Conservation (phyloP, 768 basidiomycete species). For the Wakefieldia striispora region DNA sequence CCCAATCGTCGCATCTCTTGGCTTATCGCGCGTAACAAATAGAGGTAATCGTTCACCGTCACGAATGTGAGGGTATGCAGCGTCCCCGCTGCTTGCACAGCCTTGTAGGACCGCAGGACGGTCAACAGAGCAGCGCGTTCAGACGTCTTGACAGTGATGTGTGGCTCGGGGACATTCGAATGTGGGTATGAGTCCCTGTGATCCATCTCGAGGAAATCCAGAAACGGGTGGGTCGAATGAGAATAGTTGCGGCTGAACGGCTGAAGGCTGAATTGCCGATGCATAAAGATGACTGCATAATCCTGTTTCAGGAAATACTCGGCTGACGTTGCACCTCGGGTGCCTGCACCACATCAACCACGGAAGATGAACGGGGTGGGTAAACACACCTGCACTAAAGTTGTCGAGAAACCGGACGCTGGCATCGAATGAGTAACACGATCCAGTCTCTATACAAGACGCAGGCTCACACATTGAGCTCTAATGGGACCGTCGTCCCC, state of each 20-base stretch:
- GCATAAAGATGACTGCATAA: slow-evolving; percentile 99
- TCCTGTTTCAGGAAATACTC: slow-evolving; percentile 94
- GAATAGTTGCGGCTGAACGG: slow-evolving; percentile 98
- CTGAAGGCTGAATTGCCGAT: slow-evolving; percentile 95
- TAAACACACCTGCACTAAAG: slow-evolving; percentile 85
- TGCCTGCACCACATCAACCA: slow-evolving; percentile 53
- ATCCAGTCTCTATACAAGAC: slow-evolving; percentile 3
- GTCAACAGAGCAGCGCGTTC: slow-evolving; percentile 66
- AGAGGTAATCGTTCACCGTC: slow-evolving; percentile 95
- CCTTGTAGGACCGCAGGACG: slow-evolving; percentile 78
- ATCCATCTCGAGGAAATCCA: slow-evolving; percentile 85
- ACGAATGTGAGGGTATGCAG: slow-evolving; percentile 88
- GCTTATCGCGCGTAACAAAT: slow-evolving; percentile 80
- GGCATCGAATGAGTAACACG: slow-evolving; percentile 18
- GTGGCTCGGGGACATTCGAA: slow-evolving; percentile 38
- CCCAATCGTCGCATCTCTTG: slow-evolving; percentile 72
- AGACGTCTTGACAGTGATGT: slow-evolving; percentile 64
- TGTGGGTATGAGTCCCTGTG: slow-evolving; percentile 17
- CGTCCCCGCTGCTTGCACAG: slow-evolving; percentile 68
- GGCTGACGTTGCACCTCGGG: slow-evolving; percentile 94
- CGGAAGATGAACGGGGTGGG: neutral
- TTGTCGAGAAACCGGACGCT: slow-evolving; percentile 99
- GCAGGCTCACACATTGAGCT: slow-evolving; percentile 93
- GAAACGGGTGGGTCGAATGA: slow-evolving; percentile 96
- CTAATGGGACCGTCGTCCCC: slow-evolving; percentile 95